phyloP scores from a whole-genome alignment of 2,329 filamentous ascomycete genomes.

The Beauveria sp. region DNA sequence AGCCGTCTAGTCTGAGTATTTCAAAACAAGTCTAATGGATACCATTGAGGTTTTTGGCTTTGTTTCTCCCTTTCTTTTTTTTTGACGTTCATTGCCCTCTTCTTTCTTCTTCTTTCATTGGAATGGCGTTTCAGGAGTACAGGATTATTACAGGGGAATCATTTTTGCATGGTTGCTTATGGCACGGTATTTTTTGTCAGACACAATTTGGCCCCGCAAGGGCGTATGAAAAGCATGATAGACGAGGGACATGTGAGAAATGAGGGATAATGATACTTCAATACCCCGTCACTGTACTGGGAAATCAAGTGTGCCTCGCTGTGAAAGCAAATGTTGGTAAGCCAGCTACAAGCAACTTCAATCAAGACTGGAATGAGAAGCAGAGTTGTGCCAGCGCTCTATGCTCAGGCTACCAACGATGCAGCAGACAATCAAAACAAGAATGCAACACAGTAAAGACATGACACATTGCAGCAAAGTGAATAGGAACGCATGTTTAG shows the following conservation, averaged over 20 bases:
- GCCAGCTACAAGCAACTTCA: no score
- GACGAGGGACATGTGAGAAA: not conserved
- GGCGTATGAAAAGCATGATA: not conserved
- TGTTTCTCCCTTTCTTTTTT: not conserved
- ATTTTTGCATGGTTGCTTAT: not conserved
- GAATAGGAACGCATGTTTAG: not conserved
- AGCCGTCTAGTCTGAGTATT: not conserved
- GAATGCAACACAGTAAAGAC: not conserved
- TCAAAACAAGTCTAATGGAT: not conserved
- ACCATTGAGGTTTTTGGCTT: not conserved
- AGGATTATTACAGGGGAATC: not conserved
- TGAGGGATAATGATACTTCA: not conserved
- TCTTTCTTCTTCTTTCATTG: not conserved
- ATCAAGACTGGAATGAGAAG: no score
- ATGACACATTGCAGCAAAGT: not conserved
- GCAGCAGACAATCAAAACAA: not conserved
- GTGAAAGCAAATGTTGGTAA: no score
- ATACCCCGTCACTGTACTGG: no score
- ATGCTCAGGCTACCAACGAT: no score
- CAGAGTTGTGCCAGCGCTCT: no score
- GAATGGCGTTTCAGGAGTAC: not conserved
- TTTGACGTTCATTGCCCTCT: no score
- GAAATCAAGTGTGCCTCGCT: no score
- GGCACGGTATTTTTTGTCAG: not conserved
- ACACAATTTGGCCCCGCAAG: not conserved